Base-by-base conservation (phyloP, 352 stramenopile species). In the Pythium angustatum region DNA sequence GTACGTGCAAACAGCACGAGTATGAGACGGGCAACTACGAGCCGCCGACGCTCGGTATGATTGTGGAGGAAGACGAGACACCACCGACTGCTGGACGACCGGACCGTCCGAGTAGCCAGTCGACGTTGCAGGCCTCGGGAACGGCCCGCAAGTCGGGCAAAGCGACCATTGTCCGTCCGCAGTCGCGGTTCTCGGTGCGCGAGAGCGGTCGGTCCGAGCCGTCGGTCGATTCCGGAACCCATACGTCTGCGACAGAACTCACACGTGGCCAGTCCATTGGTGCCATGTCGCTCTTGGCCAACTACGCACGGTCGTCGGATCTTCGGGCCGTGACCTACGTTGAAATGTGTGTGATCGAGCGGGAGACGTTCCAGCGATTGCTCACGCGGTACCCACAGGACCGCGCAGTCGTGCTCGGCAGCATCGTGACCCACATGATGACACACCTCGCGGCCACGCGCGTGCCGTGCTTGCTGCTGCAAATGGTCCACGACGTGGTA, bases 251-350 rank as follows among this genome's bases (percentile, higher is more conserved):
- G 8, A 28, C 43, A 15, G n/a, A 8, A 28, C 44, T 63, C 22
- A 34, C 11, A 1, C 56, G 56, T 19, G 56, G 56, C 14, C 56
- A 63, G 15, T 12, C 56, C 14, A 63, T 55, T 44, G 56, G 82
- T 6, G 79, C 85, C 15, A 68, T 88, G 24, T 68, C 75, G 17
- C 66, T 89, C 22, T n/a, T 91, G 6, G 81, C 77, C 67, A 79
- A 88, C 41, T 85, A 86, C 50, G 48, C 71, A 5, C 71, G 77
- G 19, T 71, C 79, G 28, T 72, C 70, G 6, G 77, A 76, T 40
- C 59, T 89, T 0, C 70, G 71, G 1, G 78, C 80, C 2, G 51
- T 79, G 17, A 79, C 74, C 10, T 73, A 86, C 52, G 76, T 84
- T 6, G 77, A 86, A 51, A 79, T 88, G 67, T 83, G 79, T 53